phyloP scores from a whole-genome alignment of 2,329 filamentous ascomycete genomes.

The Colletotrichum somersetense region DNA sequence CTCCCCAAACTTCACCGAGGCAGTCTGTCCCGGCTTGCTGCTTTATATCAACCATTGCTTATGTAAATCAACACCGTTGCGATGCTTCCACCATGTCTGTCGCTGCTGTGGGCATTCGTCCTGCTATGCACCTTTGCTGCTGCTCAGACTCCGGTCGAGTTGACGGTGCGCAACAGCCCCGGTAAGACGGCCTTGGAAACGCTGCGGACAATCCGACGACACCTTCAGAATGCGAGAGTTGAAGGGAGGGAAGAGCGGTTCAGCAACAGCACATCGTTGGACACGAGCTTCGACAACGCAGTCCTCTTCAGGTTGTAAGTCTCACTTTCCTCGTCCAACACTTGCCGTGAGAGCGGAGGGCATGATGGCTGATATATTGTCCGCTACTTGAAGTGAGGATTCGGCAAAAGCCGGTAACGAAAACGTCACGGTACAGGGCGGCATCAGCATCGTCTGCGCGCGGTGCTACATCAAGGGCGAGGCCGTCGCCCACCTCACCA shows the following conservation, averaged over 20 bases:
- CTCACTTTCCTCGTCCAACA: no score
- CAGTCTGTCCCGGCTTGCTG: not conserved
- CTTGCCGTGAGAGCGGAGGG: no score
- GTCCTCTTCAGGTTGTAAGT: conserved; percentile 52
- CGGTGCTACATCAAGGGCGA: conserved; percentile 65
- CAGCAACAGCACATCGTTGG: conserved; percentile 50
- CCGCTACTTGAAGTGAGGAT: conserved; percentile 12
- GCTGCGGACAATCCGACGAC: conserved; percentile 17
- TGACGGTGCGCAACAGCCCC: conserved; percentile 21
- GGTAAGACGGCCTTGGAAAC: conserved; percentile 26
- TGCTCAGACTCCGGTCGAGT: conserved; percentile 3
- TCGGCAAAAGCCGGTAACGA: conserved; percentile 35
- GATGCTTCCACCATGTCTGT: not conserved
- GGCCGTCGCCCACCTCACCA: conserved; percentile 57
- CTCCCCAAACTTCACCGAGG: not conserved
- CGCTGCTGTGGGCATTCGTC: not conserved
- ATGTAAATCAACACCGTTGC: not conserved
- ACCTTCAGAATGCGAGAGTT: conserved; percentile 20
- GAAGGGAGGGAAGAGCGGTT: conserved; percentile 21
- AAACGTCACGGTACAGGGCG: conserved; percentile 43
- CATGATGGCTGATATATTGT: not conserved
- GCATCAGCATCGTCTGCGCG: conserved; percentile 59
- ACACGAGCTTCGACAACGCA: conserved; percentile 56
- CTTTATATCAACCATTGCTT: not conserved
- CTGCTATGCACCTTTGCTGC: not conserved